Percentiles rank a stretch among this genome's conserved stretches.
Conservation (phyloP, 2,329 filamentous ascomycete species). For the Fusarium hainanense region DNA sequence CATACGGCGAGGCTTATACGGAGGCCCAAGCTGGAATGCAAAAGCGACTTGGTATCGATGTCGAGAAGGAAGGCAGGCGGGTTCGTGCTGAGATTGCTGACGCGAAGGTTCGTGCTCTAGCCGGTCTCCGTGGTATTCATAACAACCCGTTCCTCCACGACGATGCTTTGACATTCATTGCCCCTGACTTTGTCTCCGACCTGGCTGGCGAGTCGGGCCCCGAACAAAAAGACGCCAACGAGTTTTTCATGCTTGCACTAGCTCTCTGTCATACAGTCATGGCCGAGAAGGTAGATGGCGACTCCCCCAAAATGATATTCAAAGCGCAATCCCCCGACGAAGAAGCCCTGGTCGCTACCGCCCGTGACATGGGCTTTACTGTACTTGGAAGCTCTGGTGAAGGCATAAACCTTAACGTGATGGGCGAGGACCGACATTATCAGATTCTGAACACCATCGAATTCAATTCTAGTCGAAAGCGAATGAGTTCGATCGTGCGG, state of each 20-base stretch:
- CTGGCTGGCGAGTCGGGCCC: conserved; percentile 79
- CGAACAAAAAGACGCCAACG: conserved; percentile 80
- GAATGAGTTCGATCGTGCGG: conserved; percentile 96
- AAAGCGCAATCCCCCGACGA: conserved; percentile 98
- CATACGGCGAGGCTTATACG: conserved; percentile 97
- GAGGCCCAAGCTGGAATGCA: conserved; percentile 98
- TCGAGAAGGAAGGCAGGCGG: conserved; percentile 80
- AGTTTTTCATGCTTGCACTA: conserved; percentile 93
- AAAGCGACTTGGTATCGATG: conserved; percentile 86
- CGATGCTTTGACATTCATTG: conserved; percentile 90
- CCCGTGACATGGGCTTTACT: conserved; percentile 94
- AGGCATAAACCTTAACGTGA: conserved; percentile 84
- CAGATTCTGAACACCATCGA: conserved; percentile 93
- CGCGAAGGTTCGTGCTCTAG: conserved; percentile 78
- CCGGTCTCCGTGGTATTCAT: conserved; percentile 78
- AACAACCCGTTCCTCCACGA: conserved; percentile 92
- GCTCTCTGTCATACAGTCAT: conserved; percentile 98
- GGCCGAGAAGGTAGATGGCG: conserved; percentile 87
- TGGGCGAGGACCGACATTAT: conserved; percentile 87
- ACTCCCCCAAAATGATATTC: conserved; percentile 90
- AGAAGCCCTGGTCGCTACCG: conserved; percentile 91
- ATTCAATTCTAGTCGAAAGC: conserved; percentile 95
- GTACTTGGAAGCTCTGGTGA: conserved; percentile 84
- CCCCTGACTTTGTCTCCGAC: conserved; percentile 88
- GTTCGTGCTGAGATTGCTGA: conserved; percentile 81